Percentiles rank a stretch among this genome's conserved stretches.
Evolutionary conservation across 1,284 basidiomycete genomes (phyloP).

Genomic region (Austroboletus novae-zelandiae): DNA sequence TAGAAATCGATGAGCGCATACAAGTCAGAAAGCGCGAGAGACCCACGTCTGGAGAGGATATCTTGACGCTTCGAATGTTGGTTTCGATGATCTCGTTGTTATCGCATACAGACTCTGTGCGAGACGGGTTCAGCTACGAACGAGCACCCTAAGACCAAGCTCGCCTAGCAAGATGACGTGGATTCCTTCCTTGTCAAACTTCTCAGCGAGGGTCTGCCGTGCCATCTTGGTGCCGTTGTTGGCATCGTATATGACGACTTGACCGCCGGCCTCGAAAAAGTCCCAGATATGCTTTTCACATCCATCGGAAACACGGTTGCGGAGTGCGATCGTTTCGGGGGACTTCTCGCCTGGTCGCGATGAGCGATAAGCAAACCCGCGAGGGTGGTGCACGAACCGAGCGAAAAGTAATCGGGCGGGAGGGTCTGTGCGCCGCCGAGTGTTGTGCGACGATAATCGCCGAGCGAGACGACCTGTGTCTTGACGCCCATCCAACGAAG

Average conservation of each 20-base stretch:
- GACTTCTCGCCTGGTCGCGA: slow-evolving; percentile 63
- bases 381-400: slow-evolving; percentile 48
- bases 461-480: slow-evolving; percentile 90
- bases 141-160: slow-evolving; percentile 21
- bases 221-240: slow-evolving; percentile 83
- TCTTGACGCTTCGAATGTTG: slow-evolving; percentile 96
- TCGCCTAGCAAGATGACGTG: slow-evolving; percentile 92
- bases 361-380: neutral
- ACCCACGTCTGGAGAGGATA: slow-evolving; percentile 93
- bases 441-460: slow-evolving; percentile 90
- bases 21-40: neutral
- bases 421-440: slow-evolving; percentile 87
- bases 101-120: slow-evolving; percentile 79
- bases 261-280: slow-evolving; percentile 85
- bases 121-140: neutral
- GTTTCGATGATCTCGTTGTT: slow-evolving; percentile 90
- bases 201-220: slow-evolving; percentile 74
- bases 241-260: slow-evolving; percentile 99
- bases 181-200: slow-evolving; percentile 79
- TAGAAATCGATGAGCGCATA: slow-evolving; percentile 31
- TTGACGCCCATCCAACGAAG: slow-evolving; percentile 98
- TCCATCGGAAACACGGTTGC: slow-evolving; percentile 71
- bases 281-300: slow-evolving; percentile 89
- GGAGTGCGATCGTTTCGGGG: slow-evolving; percentile 74
- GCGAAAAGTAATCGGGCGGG: slow-evolving; percentile 89